A percentile compares a stretch with the other conserved stretches of the same genome.
Evolutionary conservation across 495 filamentous ascomycete species (phyloP).

Genomic region (Aspergillus nanangensis): DNA sequence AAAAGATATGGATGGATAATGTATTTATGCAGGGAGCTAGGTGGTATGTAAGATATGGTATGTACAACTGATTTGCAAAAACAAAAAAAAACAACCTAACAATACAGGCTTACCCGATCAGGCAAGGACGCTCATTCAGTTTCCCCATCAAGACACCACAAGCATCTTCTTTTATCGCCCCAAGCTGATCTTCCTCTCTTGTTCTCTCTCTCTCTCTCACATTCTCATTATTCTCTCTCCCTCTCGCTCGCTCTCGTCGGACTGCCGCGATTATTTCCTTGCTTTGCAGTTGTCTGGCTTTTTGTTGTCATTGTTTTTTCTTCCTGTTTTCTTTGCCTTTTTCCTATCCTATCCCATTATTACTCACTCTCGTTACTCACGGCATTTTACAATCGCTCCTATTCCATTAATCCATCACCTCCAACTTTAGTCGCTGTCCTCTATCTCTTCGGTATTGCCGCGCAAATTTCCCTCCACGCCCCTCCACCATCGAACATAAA

Average conservation of each 20-base stretch:
- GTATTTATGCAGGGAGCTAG: no score
- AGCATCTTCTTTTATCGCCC: not conserved
- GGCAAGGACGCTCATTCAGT: not conserved
- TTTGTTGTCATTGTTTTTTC: not conserved
- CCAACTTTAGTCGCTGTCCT: not conserved
- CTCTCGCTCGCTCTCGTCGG: not conserved
- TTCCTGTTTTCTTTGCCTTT: not conserved
- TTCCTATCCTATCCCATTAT: not conserved
- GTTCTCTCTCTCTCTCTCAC: not conserved
- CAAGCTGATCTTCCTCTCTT: not conserved
- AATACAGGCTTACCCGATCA: not conserved
- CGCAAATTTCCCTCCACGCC: no score
- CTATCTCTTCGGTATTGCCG: no score
- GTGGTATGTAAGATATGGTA: no score
- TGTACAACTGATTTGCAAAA: no score
- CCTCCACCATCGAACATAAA: no score
- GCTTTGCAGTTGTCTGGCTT: no score
- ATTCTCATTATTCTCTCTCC: not conserved
- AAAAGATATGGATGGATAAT: no score
- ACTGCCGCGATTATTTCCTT: no score
- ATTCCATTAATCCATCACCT: not conserved
- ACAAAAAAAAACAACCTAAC: no score
- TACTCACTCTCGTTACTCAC: not conserved
- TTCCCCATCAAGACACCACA: no score
- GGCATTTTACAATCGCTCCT: no score